A percentile compares a stretch with the other conserved stretches of the same genome.
Evolutionary conservation across 2,329 filamentous ascomycete genomes (phyloP).

Genomic region (Aureobasidium uvarum): DNA sequence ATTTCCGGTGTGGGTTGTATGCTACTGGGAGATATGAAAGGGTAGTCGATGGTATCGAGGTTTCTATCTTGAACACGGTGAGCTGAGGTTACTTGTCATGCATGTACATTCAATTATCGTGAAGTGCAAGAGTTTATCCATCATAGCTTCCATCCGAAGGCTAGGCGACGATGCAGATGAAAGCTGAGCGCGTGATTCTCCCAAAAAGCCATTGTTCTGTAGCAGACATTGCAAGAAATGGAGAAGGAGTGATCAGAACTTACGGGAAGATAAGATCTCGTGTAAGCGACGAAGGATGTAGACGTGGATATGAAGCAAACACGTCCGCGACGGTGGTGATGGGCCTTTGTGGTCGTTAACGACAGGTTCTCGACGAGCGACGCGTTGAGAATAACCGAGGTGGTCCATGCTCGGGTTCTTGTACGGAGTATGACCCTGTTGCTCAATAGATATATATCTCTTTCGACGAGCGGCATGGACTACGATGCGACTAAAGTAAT

Average conservation of each 20-base stretch:
- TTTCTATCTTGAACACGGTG: not conserved
- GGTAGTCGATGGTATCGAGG: not conserved
- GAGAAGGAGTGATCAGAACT: not conserved
- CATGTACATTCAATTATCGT: not conserved
- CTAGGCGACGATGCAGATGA: not conserved
- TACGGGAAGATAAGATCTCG: not conserved
- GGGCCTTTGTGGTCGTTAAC: not conserved
- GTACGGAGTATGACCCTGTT: not conserved
- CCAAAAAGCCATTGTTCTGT: not conserved
- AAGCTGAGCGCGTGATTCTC: not conserved
- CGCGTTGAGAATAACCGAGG: not conserved
- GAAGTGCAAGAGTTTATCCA: not conserved
- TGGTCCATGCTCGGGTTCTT: not conserved
- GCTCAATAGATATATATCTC: not conserved
- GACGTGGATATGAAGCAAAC: not conserved
- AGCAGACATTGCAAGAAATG: not conserved
- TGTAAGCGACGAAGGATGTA: not conserved
- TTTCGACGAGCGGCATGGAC: not conserved
- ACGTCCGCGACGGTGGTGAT: slow-evolving; percentile 17
- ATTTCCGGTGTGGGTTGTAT: not conserved
- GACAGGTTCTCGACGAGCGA: slow-evolving; percentile 8
- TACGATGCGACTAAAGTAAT: too few relatives aligned
- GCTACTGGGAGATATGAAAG: not conserved
- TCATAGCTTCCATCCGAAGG: not conserved
- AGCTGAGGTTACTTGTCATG: not conserved